Evolutionary conservation across 441 rosid species (phyloP).

Genomic region (Flueggea neowawraea): DNA sequence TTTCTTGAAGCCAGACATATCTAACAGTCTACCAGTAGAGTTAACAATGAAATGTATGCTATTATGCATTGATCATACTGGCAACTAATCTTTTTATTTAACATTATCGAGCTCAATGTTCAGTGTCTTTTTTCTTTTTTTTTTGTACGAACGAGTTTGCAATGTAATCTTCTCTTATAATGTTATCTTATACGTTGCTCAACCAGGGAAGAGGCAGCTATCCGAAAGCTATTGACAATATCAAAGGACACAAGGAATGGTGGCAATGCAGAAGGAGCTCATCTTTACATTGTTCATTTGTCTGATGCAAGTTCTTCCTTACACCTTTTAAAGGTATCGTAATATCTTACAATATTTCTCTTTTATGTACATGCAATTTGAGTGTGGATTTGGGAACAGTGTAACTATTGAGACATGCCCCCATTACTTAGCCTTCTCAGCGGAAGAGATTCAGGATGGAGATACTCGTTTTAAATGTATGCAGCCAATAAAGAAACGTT

Average conservation of each 20-base stretch:
- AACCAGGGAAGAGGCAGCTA: constrained; percentile 92
- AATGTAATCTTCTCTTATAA: background rate
- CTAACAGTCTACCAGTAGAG: too few relatives aligned
- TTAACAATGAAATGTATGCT: too few relatives aligned
- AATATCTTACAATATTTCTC: background rate
- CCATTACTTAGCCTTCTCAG: constrained; percentile 88
- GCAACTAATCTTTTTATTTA: too few relatives aligned
- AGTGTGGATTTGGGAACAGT: constrained; percentile 49
- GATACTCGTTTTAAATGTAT: constrained; percentile 95
- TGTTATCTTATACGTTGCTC: constrained; percentile 4
- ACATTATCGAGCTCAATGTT: too few relatives aligned
- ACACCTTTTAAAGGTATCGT: constrained; percentile 67
- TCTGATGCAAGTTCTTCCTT: constrained; percentile 84
- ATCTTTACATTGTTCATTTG: constrained; percentile 92
- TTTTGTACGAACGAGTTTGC: background rate
- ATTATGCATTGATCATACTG: too few relatives aligned
- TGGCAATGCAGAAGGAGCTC: constrained; percentile 90
- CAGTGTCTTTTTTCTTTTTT: background rate
- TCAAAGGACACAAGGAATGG: constrained; percentile 67
- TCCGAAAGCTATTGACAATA: constrained; percentile 62
- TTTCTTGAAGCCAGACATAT: too few relatives aligned
- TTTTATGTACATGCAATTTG: background rate
- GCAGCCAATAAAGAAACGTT: constrained; percentile 68
- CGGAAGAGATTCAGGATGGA: constrained; percentile 88
- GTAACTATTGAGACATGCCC: constrained; percentile 94